Evolutionary conservation across 2,329 filamentous ascomycete species (phyloP), one percentile per base, ranked within the genome.

Genomic region (Colletotrichum sp.): DNA sequence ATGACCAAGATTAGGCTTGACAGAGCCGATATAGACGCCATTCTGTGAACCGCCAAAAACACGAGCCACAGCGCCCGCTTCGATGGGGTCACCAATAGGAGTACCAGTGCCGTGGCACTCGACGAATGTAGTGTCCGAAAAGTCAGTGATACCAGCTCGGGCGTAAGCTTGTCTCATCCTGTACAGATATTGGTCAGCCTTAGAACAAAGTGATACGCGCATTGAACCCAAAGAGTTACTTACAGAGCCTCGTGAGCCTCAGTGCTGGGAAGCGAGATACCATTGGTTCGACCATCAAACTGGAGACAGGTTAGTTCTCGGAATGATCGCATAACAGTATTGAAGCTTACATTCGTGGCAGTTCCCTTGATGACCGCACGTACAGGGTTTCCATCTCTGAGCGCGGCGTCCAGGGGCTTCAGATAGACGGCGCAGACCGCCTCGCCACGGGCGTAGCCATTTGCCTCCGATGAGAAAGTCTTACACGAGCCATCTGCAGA

Each of bases 41-140:
- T 75, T 43, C 2, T 77, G 63, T 32, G 52, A 56, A 4, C 18
- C 30, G 0, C 79, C 80, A 73, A 83, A 84, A 2, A 82, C 79
- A 2, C 68, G 71, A 1, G 77, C 76, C 7, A 87, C 80, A 1
- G 83, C 85, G 0, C 62, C 62, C 0, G 81, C 78, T 69, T 87
- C 86, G 1, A 81, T 75, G 0, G 89, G 89, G 75, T 92, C 90
- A 4, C 90, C 90, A 4, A 80, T 79, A 7, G 63, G 56, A 5
- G 85, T 87, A 4, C 84, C 84, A 1, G 85, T 62, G 28, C 59
- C 59, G 59, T 62, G 59, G 32, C 59, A 62, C 59, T 62, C 59
- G 21, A 62, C 28, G 85, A 43, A 65, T n/a, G 62, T n/a, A 0
- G 62, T 65, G 7, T 65, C 16, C 4, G 62, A 65, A n/a, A 65